These are phyloP conservation scores for Corymbia citriodora DNA, from an alignment of 441 rosid genomes.

Conservation along the genomic window DNA sequence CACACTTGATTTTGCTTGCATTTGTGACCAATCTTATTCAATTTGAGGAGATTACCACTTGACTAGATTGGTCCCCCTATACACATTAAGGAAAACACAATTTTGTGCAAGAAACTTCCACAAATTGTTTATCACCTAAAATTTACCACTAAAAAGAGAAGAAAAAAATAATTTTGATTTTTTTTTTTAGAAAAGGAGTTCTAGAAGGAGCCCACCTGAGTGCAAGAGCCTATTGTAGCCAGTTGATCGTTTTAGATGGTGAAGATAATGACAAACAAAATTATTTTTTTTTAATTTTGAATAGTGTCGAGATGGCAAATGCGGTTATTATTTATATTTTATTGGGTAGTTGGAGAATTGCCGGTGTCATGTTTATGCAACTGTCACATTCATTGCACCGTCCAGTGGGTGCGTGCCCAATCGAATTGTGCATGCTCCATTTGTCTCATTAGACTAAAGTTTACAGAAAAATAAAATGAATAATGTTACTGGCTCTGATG, in stretches of 20 bases:
- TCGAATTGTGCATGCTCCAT: neutral
- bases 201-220: neutral
- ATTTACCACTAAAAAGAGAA: neutral
- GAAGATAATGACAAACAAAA: neutral
- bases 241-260: neutral
- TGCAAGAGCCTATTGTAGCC: neutral
- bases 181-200: neutral
- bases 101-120: neutral
- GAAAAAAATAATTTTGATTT: neutral
- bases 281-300: neutral
- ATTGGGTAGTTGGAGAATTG: neutral
- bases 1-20: neutral
- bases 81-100: neutral
- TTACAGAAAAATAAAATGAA: neutral
- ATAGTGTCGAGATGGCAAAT: neutral
- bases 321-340: neutral
- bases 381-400: neutral
- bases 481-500: neutral
- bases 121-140: neutral
- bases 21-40: neutral
- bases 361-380: neutral
- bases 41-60: neutral
- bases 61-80: neutral
- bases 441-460: neutral
- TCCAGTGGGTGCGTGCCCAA: neutral